These are phyloP conservation scores for Cytospora piceae DNA, from an alignment of 2,329 filamentous ascomycete genomes.

Conservation along the genomic window DNA sequence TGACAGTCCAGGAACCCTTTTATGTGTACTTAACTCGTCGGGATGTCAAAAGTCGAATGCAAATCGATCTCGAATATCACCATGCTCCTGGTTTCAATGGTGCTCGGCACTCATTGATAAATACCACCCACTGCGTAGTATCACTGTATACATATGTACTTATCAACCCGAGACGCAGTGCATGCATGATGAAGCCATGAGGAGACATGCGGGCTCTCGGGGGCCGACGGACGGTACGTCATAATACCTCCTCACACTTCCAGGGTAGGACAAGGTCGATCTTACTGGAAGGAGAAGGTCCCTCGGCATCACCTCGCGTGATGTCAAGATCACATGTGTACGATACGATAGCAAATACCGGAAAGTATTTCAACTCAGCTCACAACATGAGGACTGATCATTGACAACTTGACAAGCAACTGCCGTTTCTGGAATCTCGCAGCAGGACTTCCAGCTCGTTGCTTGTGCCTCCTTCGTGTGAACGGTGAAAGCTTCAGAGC, in stretches of 20 bases:
- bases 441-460: neutral
- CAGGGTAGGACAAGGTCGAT: neutral
- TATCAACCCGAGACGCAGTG: too few species aligned
- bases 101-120: neutral
- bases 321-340: neutral
- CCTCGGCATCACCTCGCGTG: neutral
- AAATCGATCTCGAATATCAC: too few species aligned
- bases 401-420: neutral
- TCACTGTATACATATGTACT: neutral
- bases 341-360: neutral
- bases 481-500: neutral
- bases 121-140: too few species aligned
- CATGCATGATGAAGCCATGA: neutral
- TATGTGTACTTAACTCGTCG: too few species aligned
- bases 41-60: too few species aligned
- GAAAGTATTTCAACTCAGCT: neutral
- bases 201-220: neutral
- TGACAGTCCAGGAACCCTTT: too few species aligned
- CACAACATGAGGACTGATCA: neutral
- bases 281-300: neutral
- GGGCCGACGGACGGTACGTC: constrained; percentile 16
- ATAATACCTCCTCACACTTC: constrained; percentile 4
- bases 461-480: neutral
- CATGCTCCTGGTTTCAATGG: too few species aligned
- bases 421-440: neutral